Evolutionary conservation across 169 alveolate genomes (phyloP).

Genomic region (Plasmodium berghei): DNA sequence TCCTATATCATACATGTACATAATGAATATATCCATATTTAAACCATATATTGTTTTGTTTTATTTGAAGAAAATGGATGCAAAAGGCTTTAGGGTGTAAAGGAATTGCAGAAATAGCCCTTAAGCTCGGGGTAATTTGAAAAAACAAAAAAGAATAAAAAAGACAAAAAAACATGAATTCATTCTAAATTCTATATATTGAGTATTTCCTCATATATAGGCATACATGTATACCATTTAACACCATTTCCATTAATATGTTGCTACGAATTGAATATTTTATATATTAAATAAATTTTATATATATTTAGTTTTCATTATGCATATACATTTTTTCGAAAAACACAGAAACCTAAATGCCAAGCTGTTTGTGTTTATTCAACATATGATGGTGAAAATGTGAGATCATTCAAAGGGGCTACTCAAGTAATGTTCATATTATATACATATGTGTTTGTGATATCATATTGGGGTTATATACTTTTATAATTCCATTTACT

Average conservation of each 20-base stretch:
- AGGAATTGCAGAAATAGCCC: slow-evolving; percentile 11
- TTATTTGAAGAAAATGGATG: slow-evolving; percentile 43
- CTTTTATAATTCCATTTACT: neutral
- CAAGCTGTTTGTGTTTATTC: slow-evolving; percentile 65
- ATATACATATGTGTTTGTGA: neutral
- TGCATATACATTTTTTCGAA: neutral
- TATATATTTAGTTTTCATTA: neutral
- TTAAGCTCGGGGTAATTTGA: slow-evolving; percentile 4
- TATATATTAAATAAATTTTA: too few species aligned
- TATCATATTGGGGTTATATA: neutral
- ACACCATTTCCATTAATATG: too few species aligned
- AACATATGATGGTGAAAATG: slow-evolving; percentile 29
- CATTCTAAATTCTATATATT: too few species aligned
- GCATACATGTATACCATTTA: too few species aligned
- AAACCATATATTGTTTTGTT: neutral
- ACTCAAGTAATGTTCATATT: slow-evolving; percentile 37
- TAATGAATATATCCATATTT: too few species aligned
- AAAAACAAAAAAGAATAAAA: too few species aligned
- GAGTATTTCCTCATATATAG: too few species aligned
- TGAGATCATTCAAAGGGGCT: slow-evolving; percentile 47
- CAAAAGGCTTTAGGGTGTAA: slow-evolving; percentile 18
- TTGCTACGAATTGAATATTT: too few species aligned
- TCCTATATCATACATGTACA: neutral
- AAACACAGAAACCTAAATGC: slow-evolving; percentile 22
- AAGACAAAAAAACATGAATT: too few species aligned